Conservation (phyloP, 352 stramenopile genomes). For the Phytopythium vexans region DNA sequence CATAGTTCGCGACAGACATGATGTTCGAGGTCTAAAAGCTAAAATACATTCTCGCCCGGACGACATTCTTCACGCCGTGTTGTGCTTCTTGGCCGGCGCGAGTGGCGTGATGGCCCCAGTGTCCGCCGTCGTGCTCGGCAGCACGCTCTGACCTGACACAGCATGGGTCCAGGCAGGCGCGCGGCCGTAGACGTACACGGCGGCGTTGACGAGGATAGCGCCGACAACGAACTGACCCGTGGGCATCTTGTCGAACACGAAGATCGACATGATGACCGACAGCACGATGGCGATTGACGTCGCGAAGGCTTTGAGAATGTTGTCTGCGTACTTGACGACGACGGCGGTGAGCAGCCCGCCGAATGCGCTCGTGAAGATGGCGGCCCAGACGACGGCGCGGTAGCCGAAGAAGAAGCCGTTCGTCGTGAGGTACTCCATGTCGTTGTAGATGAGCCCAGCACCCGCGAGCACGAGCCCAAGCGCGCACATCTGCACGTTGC, state of each 20-base stretch:
- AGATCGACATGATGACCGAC: conserved; percentile 80
- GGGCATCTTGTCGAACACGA: conserved; percentile 82
- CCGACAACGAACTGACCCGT: conserved; percentile 71
- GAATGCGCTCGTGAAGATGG: conserved; percentile 64
- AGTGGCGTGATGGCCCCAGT: neutral
- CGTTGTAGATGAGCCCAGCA: conserved; percentile 59
- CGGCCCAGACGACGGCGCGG: conserved; percentile 69
- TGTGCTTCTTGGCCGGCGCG: conserved; percentile 1
- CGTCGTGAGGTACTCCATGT: conserved; percentile 43
- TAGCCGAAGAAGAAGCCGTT: conserved; percentile 84
- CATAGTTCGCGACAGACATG: too few species aligned
- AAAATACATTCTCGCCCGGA: too few species aligned
- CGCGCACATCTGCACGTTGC: conserved; percentile 82
- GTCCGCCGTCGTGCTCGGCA: conserved; percentile 8
- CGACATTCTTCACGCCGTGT: neutral
- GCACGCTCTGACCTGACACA: conserved; percentile 4
- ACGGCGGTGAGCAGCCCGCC: conserved; percentile 77
- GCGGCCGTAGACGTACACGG: conserved; percentile 76
- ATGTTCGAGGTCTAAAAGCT: too few species aligned
- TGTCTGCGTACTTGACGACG: conserved; percentile 86
- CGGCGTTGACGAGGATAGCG: conserved; percentile 74
- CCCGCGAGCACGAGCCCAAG: conserved; percentile 63
- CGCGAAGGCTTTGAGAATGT: conserved; percentile 85
- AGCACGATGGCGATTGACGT: conserved; percentile 83
- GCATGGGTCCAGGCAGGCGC: conserved; percentile 36